Evolutionary conservation across 2,329 filamentous ascomycete genomes (phyloP), one percentile per base, ranked within the genome.

Genomic region (Fusarium neocosmosporiellum): DNA sequence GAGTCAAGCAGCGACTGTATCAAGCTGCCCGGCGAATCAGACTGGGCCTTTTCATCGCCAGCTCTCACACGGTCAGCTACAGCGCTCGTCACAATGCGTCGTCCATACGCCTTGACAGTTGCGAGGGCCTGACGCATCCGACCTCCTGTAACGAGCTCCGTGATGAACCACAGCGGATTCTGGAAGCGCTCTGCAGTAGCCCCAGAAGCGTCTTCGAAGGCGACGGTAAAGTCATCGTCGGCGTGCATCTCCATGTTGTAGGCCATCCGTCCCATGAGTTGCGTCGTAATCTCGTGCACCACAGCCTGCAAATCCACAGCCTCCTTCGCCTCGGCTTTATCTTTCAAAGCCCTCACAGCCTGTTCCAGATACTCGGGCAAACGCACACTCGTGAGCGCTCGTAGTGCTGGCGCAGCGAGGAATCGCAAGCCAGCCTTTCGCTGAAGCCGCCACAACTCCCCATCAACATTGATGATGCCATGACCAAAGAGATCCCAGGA

Each of bases 181-280:
- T 92, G 90, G 66, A 92, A 92, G 6, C 90, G 86, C 59, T 89
- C 84, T 3, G 89, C 88, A 0, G 88, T 91, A 10, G 81, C 86
- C 1, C 88, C 89, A 0, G 90, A 92, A 4, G 90, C 90, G 70
- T 88, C 85, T 70, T 92, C 90, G 75, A 92, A 92, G 0, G 89
- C 87, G 59, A 84, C 70, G 5, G 88, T 88, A 77, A 92, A 92
- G 3, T 87, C 86, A 67, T 91, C 88, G 34, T 87, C 84, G 55
- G 88, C 85, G 75, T 89, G 88, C 84, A 92, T 91, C 72, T 92
- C 89, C 89, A 91, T 91, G 76, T 90, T 88, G 73, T 92, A 92
- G 16, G 90, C 90, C 88, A 92, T 90, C 69, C 86, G 86, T n/a
- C 90, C 90, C 88, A 92, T 91, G 27, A 92, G 77, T 66, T 89